phyloP scores from a whole-genome alignment of 2,329 filamentous ascomycete species.

The Cercospora janseana region DNA sequence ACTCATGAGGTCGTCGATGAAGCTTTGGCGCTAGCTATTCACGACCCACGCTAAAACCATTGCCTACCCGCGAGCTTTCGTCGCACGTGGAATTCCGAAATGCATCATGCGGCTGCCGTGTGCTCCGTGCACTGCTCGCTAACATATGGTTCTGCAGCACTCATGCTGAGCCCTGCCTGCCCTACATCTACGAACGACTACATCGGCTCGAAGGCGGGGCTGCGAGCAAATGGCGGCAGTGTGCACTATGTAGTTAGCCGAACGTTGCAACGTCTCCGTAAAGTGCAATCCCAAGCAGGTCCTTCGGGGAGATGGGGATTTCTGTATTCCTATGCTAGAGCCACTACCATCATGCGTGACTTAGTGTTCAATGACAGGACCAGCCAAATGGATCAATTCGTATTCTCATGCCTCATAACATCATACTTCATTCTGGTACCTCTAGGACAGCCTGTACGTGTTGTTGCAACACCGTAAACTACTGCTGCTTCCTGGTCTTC shows the following conservation, averaged over 20 bases:
- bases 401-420: conserved; percentile 5
- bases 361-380: conserved; percentile 11
- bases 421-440: no score
- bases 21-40: conserved; percentile 8
- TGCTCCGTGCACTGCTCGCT: no score
- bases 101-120: no score
- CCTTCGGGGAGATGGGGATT: not conserved
- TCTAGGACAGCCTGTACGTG: not conserved
- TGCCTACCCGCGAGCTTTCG: no score
- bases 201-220: no score
- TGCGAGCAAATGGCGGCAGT: no score
- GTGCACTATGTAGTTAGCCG: no score
- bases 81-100: not conserved
- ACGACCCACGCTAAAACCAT: conserved; percentile 2
- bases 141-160: no score
- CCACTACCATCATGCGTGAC: conserved; percentile 1
- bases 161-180: no score
- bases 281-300: no score
- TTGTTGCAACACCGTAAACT: not conserved
- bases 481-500: not conserved
- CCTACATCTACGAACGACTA: no score
- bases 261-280: no score
- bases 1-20: conserved; percentile 2
- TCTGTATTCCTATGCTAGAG: conserved; percentile 2
- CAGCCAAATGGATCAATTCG: not conserved